Percentiles rank a stretch among this genome's conserved stretches.
These are phyloP conservation scores for Yamadazyma atlantica DNA, from an alignment of 1,139 yeast genomes.

Conservation along the genomic window DNA sequence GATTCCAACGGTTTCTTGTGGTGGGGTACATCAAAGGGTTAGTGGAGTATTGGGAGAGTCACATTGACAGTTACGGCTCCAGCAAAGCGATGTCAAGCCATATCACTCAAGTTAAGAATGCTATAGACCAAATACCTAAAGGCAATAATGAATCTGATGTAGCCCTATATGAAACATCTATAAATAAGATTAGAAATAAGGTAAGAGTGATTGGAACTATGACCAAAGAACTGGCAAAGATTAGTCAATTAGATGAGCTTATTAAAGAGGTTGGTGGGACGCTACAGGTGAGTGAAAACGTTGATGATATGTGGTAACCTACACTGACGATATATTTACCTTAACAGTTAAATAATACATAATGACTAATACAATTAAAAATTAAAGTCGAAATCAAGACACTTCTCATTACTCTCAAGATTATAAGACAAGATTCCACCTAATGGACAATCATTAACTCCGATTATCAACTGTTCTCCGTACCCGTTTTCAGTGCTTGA, in stretches of 20 bases:
- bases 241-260: slow-evolving; percentile 32
- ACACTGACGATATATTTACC: too few species aligned
- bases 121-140: slow-evolving; percentile 25
- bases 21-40: slow-evolving; percentile 66
- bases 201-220: slow-evolving; percentile 44
- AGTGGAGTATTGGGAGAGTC: slow-evolving; percentile 34
- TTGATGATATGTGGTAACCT: slow-evolving; percentile 50
- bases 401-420: slow-evolving; percentile 33
- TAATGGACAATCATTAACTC: slow-evolving; percentile 54
- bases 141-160: slow-evolving; percentile 50
- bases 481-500: slow-evolving; percentile 43
- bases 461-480: slow-evolving; percentile 51
- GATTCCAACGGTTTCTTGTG: slow-evolving; percentile 65
- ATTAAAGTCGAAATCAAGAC: slow-evolving; percentile 43
- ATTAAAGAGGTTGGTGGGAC: slow-evolving; percentile 40
- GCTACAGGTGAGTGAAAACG: slow-evolving; percentile 38
- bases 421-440: slow-evolving; percentile 58
- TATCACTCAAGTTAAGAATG: slow-evolving; percentile 25
- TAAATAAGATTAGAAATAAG: slow-evolving; percentile 53
- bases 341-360: too few species aligned
- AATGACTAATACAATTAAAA: slow-evolving; percentile 16
- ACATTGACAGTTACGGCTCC: slow-evolving; percentile 18
- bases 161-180: slow-evolving; percentile 41
- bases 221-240: slow-evolving; percentile 34
- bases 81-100: slow-evolving; percentile 24